These are phyloP conservation scores for Fusarium anguioides DNA, from an alignment of 2,329 filamentous ascomycete species.

Conservation along the genomic window DNA sequence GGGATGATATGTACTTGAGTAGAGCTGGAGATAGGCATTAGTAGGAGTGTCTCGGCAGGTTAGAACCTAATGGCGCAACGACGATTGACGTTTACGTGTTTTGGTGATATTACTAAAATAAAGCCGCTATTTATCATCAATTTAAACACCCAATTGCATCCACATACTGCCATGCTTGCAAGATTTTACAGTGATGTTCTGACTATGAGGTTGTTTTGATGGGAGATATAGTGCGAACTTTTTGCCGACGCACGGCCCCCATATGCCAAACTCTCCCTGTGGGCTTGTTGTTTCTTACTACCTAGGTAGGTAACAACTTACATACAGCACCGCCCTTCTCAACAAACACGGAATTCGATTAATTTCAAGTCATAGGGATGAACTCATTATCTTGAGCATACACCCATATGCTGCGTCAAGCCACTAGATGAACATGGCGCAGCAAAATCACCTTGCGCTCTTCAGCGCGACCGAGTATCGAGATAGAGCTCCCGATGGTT, in stretches of 20 bases:
- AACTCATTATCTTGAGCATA: not conserved
- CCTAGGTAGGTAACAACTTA: slow-evolving; percentile 28
- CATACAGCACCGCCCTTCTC: slow-evolving; percentile 1
- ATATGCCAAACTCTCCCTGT: not conserved
- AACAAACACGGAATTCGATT: not conserved
- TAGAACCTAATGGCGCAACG: slow-evolving; percentile 48
- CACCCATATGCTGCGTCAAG: slow-evolving; percentile 2
- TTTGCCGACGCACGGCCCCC: slow-evolving; percentile 1
- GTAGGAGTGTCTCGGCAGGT: slow-evolving; percentile 42
- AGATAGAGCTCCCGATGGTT: slow-evolving; percentile 63
- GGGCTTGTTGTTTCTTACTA: not conserved
- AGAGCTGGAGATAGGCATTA: slow-evolving; percentile 34
- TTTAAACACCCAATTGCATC: not conserved
- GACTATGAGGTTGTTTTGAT: not conserved
- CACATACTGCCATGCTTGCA: not conserved
- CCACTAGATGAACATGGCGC: slow-evolving; percentile 40
- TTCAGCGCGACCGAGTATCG: slow-evolving; percentile 69
- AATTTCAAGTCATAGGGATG: slow-evolving; percentile 3
- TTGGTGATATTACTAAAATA: slow-evolving; percentile 7
- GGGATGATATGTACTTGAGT: slow-evolving; percentile 37
- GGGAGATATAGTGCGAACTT: slow-evolving; percentile 1
- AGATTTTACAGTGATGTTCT: not conserved
- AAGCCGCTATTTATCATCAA: not conserved
- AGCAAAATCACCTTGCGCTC: slow-evolving; percentile 55
- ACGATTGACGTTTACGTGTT: slow-evolving; percentile 41